Conservation (phyloP, 2,329 filamentous ascomycete species). For the Microdochium nivale region DNA sequence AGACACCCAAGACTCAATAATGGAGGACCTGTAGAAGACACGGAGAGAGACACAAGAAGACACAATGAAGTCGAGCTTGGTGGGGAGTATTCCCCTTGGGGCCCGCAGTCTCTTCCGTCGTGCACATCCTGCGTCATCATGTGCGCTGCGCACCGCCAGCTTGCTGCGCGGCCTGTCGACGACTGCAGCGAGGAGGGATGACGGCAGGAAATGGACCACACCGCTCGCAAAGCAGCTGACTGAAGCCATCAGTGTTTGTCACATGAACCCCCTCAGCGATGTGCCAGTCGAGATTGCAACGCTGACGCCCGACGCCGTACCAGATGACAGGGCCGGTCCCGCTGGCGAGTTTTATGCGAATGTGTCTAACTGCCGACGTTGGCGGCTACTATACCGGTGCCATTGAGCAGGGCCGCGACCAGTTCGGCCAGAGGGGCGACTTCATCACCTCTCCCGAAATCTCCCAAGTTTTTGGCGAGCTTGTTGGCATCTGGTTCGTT, state of each 20-base stretch:
- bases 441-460: slow-evolving; percentile 98
- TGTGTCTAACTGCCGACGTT: slow-evolving; percentile 85
- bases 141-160: slow-evolving; percentile 3
- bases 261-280: background rate
- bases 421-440: slow-evolving; percentile 88
- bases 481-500: slow-evolving; percentile 90
- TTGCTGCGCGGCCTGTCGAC: slow-evolving; percentile 16
- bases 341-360: slow-evolving; percentile 93
- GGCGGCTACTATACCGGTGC: slow-evolving; percentile 90
- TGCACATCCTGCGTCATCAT: background rate
- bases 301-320: slow-evolving; percentile 10
- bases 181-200: slow-evolving; percentile 16
- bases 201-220: slow-evolving; percentile 73
- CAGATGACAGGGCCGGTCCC: slow-evolving; percentile 78
- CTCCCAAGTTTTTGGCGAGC: slow-evolving; percentile 91
- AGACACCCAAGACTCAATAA: no score
- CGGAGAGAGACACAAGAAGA: background rate
- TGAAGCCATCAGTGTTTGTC: slow-evolving; percentile 71
- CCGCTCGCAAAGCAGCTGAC: slow-evolving; percentile 81
- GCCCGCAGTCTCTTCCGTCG: background rate
- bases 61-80: background rate
- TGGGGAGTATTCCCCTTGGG: background rate
- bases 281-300: background rate
- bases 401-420: slow-evolving; percentile 61
- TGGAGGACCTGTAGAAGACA: background rate